Base-by-base conservation (phyloP, 2,329 filamentous ascomycete genomes). In the Fusarium heterosporum region DNA sequence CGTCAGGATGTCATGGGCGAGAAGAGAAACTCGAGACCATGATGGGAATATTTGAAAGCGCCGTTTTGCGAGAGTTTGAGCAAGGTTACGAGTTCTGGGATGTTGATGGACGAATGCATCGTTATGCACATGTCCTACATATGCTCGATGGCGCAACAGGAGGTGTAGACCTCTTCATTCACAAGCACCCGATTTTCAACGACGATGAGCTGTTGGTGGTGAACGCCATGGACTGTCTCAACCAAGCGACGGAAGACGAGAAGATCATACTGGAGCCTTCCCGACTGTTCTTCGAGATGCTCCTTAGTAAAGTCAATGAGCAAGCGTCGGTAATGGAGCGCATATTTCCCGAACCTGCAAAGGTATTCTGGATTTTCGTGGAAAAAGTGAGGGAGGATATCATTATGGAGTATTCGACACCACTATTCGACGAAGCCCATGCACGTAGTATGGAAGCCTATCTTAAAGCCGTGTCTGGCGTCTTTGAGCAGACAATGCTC, bases 61-160 rank as follows among this genome's bases (percentile, higher is more conserved):
- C 94, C 5, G 94, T 96, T 5, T 80, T 97, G 50, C 87, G 91
- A 47, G 96, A 99, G 76, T 99, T 99, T 70, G 92, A 96, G 78
- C 91, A 96, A 74, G 96, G 93, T 6, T 97, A 96, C 69, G 93
- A 96, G 76, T 89, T 89, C 41, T 92, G 91, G 80, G 95, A 99
- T 76, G 89, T 96, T 53, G 91, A 97, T 68, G 93, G 93, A 3
- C 85, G 89, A 53, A 97, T 98, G 95, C 89, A 86, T 70, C 88
- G 91, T 73, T 98, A 97, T 78, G 94, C 94, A 3, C 89, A 93
- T 71, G 93, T 99, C 16, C 81, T 99, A 56, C 89, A 92, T 58
- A 86, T 87, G 3, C 83, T 99, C 42, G 96, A 97, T 75, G 93
- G 92, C 26, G 93, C 93, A 16, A 84, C 85, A 39, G 89, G 90